Percentiles rank a stretch among this genome's conserved stretches.
Evolutionary conservation across 331 rosid genomes (phyloP).

Genomic region (Malus hybrid): DNA sequence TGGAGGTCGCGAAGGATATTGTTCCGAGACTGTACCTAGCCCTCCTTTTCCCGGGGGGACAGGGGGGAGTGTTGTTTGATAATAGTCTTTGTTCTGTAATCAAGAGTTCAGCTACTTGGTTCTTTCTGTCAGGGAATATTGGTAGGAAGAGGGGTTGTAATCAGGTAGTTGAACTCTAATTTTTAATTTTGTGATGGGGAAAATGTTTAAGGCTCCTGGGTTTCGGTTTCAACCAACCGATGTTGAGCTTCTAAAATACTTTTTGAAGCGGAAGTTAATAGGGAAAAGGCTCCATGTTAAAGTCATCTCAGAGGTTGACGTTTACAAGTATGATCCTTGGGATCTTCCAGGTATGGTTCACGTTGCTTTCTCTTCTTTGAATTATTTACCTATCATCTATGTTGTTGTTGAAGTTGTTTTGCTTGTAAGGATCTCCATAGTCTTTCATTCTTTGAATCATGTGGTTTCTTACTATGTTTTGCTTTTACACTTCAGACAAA

Average conservation of each 20-base stretch:
- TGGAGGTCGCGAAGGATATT: slow-evolving; percentile 46
- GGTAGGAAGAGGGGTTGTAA: background rate
- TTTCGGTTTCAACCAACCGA: slow-evolving; percentile 74
- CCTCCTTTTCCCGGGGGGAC: background rate
- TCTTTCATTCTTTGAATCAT: background rate
- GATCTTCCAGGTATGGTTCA: slow-evolving; percentile 62
- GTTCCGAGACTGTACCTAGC: slow-evolving; percentile 90
- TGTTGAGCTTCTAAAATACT: slow-evolving; percentile 45
- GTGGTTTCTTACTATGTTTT: background rate
- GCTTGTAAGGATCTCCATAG: too few relatives aligned
- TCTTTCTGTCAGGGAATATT: background rate
- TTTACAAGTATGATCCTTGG: slow-evolving; percentile 61
- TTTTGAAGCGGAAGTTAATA: slow-evolving; percentile 50
- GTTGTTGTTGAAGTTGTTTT: too few relatives aligned
- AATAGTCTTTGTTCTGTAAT: background rate
- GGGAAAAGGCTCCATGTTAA: slow-evolving; percentile 18
- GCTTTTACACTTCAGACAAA: slow-evolving; percentile 32
- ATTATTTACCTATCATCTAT: background rate
- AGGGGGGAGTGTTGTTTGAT: background rate
- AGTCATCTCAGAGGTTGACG: slow-evolving; percentile 53
- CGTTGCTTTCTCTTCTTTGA: background rate
- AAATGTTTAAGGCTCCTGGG: slow-evolving; percentile 43
- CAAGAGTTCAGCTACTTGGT: background rate
- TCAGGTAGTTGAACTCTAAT: slow-evolving; percentile 7
- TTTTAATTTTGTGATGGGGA: slow-evolving; percentile 31